Conservation (phyloP, 176 grass and related monocot species). For the Puccinellia tenuiflora region DNA sequence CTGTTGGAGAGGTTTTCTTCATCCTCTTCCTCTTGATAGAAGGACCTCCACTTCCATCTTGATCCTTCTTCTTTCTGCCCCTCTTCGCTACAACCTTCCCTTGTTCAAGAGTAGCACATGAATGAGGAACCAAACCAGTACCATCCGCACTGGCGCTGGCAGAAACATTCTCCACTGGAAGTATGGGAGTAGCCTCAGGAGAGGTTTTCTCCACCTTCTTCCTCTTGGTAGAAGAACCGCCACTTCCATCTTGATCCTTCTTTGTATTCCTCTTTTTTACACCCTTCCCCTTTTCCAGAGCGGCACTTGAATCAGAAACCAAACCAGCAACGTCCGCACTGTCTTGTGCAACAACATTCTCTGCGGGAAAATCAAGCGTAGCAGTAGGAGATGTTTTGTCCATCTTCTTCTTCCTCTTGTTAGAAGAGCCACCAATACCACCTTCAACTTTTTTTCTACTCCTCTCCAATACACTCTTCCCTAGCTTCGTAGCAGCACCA, state of each 20-base stretch:
- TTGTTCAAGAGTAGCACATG: neutral
- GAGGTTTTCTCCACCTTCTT: conserved; percentile 22
- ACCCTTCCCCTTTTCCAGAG: neutral
- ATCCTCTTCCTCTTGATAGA: conserved; percentile 27
- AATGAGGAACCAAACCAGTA: neutral
- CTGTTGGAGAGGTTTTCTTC: neutral
- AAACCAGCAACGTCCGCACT: neutral
- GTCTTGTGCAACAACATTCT: neutral
- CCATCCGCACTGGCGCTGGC: neutral
- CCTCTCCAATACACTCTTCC: conserved; percentile 12
- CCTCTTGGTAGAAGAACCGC: conserved; percentile 9
- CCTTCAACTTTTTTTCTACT: conserved; percentile 28
- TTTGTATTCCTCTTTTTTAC: conserved; percentile 20
- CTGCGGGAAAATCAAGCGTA: neutral
- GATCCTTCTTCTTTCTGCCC: conserved; percentile 27
- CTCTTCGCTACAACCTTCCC: conserved; percentile 14
- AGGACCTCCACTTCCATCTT: neutral
- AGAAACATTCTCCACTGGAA: neutral
- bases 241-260: conserved; percentile 20
- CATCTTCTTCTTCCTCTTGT: conserved; percentile 29
- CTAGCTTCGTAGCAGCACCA: neutral
- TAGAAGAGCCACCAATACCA: neutral
- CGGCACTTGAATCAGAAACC: neutral
- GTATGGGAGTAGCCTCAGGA: neutral
- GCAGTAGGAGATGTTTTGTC: neutral